Evolutionary conservation across 2,329 filamentous ascomycete genomes (phyloP), one percentile per base, ranked within the genome.

Genomic region (Colletotrichum tofieldiae): DNA sequence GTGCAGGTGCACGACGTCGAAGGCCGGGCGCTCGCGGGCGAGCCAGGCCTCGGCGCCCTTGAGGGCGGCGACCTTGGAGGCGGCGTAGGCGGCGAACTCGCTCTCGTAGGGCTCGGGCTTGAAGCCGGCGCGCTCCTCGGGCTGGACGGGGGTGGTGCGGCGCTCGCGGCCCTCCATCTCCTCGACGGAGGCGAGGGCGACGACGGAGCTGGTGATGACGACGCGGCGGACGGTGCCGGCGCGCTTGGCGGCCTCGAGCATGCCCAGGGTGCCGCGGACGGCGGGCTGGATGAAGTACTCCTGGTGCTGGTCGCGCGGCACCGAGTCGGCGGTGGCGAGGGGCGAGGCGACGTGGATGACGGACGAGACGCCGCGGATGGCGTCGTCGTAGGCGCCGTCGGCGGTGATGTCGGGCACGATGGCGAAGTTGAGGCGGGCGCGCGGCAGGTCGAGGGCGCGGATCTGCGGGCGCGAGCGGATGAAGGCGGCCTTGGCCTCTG

Each of bases 261-360:
- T 79, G 5, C 84, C 84, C 0, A 81, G 81, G 0, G 87, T 89
- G 12, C 88, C 88, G 20, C 85, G 84, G 56, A 91, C 84, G 8
- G 88, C 89, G 0, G 89, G 89, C 58, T 89, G 84, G 12, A 91
- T 82, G 32, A 91, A 82, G 54, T 88, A 86, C 23, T 80, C 12
- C 81, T 77, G 6, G 82, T 81, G 68, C 86, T 84, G 3, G 88
- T 86, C 58, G 92, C 87, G 59, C 91, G 90, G 79, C 91, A 88
- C 76, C 93, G 91, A 83, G 93, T 73, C 55, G 35, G 67, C 67
- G 1, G 71, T 77, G 59, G 78, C 75, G 11, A 75, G 59, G 68
- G 81, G 76, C 1, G 82, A 78, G 1, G 79, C 79, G 9, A 77
- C 49, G 72, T 81, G 79, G 43, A 83, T 77, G 52, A 86, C 78